These are phyloP conservation scores for Jacaranda mimosifolia DNA, from an alignment of 257 asterid genomes.

Conservation along the genomic window DNA sequence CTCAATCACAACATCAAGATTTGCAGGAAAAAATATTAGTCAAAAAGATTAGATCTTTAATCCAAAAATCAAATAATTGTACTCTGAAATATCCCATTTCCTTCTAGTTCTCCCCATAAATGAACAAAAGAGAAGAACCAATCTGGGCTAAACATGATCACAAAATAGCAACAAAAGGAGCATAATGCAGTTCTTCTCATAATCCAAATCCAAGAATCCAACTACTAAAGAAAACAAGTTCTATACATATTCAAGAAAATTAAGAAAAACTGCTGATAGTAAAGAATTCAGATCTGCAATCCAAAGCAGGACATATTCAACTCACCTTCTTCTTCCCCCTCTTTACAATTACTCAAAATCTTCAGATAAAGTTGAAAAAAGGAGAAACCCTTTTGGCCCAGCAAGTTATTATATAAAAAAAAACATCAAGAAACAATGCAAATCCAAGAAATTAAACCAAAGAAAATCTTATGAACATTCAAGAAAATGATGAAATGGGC, in stretches of 20 bases:
- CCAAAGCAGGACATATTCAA: neutral
- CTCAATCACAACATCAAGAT: neutral
- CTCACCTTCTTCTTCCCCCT: neutral
- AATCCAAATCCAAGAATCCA: conserved; percentile 28
- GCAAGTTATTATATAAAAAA: neutral
- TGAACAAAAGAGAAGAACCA: conserved; percentile 11
- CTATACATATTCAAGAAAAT: conserved; percentile 6
- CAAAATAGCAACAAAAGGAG: conserved; percentile 8
- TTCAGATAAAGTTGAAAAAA: neutral
- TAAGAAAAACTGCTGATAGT: neutral
- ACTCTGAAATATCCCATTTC: neutral
- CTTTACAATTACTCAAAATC: conserved; percentile 8
- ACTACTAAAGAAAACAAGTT: neutral
- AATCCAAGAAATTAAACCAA: conserved; percentile 33
- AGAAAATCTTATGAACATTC: conserved; percentile 10
- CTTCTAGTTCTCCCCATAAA: neutral
- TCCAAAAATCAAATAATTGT: neutral
- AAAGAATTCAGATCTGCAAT: conserved; percentile 43
- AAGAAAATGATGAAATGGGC: neutral
- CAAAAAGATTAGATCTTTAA: conserved; percentile 35
- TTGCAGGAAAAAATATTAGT: neutral
- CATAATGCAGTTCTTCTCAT: no score
- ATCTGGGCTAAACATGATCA: conserved; percentile 19
- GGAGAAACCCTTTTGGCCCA: conserved; percentile 8
- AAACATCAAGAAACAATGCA: conserved; percentile 7